Evolutionary conservation across 495 filamentous ascomycete genomes (phyloP).

Genomic region (Penicillium turbatum): DNA sequence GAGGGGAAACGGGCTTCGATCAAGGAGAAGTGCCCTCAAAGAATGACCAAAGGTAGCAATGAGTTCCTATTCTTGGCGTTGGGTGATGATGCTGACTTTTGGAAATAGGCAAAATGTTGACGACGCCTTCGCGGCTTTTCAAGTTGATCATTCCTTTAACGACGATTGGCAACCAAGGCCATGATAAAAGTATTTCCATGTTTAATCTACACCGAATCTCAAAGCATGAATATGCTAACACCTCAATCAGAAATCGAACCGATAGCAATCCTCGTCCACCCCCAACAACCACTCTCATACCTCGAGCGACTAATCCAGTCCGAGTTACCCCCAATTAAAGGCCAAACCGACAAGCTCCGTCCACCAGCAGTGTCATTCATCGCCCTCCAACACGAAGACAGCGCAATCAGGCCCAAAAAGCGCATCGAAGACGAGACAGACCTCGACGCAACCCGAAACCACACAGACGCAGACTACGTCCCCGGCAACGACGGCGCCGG

Average conservation of each 20-base stretch:
- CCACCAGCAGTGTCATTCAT: conserved; percentile 74
- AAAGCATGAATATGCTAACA: conserved; percentile 12
- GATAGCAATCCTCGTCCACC: conserved; percentile 83
- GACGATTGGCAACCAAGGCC: conserved; percentile 49
- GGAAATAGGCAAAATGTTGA: conserved; percentile 74
- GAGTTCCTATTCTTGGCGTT: background rate
- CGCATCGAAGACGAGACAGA: conserved; percentile 47
- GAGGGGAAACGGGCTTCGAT: conserved; percentile 38
- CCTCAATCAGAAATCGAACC: conserved; percentile 67
- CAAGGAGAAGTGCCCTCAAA: conserved; percentile 41
- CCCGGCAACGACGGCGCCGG: conserved; percentile 3
- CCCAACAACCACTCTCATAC: conserved; percentile 89
- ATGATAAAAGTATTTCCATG: conserved; percentile 44
- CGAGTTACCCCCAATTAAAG: conserved; percentile 69
- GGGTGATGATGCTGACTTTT: background rate
- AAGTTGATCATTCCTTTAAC: conserved; percentile 84
- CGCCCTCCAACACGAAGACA: conserved; percentile 66
- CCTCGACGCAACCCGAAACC: conserved; percentile 21
- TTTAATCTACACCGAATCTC: conserved; percentile 23
- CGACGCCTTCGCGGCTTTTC: conserved; percentile 82
- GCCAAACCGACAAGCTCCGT: conserved; percentile 55
- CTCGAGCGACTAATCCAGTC: conserved; percentile 87
- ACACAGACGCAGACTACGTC: conserved; percentile 5
- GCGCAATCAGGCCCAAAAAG: conserved; percentile 48
- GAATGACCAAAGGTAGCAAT: conserved; percentile 59